Conservation (phyloP, 2,329 filamentous ascomycete genomes). For the Xylaria digitata region DNA sequence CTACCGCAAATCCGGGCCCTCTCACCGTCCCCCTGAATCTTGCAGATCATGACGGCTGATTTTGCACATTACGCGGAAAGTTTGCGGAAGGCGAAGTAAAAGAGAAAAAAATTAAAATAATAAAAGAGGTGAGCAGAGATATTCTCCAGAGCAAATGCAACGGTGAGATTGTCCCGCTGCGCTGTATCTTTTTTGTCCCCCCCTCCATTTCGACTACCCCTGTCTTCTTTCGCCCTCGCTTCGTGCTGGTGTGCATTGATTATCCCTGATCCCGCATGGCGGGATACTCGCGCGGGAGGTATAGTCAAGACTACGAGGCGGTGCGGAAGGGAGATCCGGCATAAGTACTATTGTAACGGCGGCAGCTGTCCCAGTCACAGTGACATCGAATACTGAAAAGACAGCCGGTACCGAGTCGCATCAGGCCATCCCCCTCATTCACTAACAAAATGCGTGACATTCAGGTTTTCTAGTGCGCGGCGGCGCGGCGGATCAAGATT, state of each 20-base stretch:
- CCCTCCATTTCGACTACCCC: constrained; percentile 22
- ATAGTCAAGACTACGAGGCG: constrained; percentile 10
- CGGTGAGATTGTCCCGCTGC: constrained; percentile 36
- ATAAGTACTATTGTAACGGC: constrained; percentile 25
- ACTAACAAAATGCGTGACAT: constrained; percentile 22
- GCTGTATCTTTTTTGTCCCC: constrained; percentile 37
- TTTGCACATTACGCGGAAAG: constrained; percentile 17
- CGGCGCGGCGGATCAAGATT: constrained; percentile 26
- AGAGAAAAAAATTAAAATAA: background rate
- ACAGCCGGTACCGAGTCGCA: constrained; percentile 23
- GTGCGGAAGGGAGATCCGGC: constrained; percentile 26
- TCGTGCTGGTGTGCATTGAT: constrained; percentile 24
- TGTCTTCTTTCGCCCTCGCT: constrained; percentile 30
- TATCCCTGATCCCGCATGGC: constrained; percentile 26
- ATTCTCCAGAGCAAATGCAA: constrained; percentile 33
- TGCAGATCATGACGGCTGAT: constrained; percentile 35
- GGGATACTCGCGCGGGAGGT: constrained; percentile 24
- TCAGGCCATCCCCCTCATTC: constrained; percentile 24
- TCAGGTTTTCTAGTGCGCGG: constrained; percentile 19
- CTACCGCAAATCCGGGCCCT: constrained; percentile 20
- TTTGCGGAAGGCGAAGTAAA: constrained; percentile 20
- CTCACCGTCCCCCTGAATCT: constrained; percentile 38
- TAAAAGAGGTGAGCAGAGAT: constrained; percentile 10
- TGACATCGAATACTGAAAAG: constrained; percentile 20
- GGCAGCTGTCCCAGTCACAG: constrained; percentile 23